Percentiles rank a stretch among this genome's conserved stretches.
These are phyloP conservation scores for Caryopteris hybrid DNA, from an alignment of 305 asterid genomes.

Conservation along the genomic window DNA sequence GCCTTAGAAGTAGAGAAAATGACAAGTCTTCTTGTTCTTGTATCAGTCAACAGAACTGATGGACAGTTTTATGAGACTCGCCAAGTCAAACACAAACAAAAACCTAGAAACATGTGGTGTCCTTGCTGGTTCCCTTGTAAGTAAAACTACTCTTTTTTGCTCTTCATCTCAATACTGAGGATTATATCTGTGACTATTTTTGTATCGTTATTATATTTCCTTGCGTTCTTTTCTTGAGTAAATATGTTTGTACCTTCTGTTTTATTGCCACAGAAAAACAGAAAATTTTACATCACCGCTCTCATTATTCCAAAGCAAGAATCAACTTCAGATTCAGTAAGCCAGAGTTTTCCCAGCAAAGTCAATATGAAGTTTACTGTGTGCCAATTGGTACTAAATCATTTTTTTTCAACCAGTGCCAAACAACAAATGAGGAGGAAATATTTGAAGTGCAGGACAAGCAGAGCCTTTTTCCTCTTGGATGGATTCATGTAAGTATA, in stretches of 20 bases:
- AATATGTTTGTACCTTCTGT: neutral
- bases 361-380: neutral
- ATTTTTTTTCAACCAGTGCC: conserved; percentile 59
- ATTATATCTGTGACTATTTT: conserved; percentile 12
- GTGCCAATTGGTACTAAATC: conserved; percentile 26
- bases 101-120: conserved; percentile 94
- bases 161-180: conserved; percentile 7
- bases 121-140: conserved; percentile 94
- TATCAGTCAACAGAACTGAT: conserved; percentile 76
- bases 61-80: conserved; percentile 90
- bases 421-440: conserved; percentile 93
- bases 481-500: conserved; percentile 94
- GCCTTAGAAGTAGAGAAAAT: conserved; percentile 12
- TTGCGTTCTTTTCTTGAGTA: neutral
- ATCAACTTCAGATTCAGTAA: conserved; percentile 90
- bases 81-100: conserved; percentile 80
- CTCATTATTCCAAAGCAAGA: conserved; percentile 98
- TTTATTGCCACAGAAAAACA: conserved; percentile 59
- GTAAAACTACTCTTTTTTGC: conserved; percentile 23
- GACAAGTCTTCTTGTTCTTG: conserved; percentile 23
- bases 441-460: conserved; percentile 98
- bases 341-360: conserved; percentile 21
- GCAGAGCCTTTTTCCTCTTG: conserved; percentile 78
- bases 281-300: conserved; percentile 78
- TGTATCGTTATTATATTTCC: too few species aligned